Conservation (phyloP, 2,329 filamentous ascomycete genomes). For the Fusarium cyanostomum region DNA sequence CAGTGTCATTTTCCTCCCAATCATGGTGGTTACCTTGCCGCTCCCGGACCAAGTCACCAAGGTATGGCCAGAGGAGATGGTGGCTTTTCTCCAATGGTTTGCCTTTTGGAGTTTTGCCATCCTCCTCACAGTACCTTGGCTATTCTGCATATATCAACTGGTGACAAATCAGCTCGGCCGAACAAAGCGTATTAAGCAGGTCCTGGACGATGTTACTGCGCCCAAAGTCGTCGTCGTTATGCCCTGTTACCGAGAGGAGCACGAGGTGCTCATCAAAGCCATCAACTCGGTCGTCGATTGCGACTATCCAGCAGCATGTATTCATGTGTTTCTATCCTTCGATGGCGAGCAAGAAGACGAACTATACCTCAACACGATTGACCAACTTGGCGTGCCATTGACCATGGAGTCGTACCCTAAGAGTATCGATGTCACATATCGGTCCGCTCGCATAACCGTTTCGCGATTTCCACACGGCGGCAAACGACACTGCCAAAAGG, state of each 20-base stretch:
- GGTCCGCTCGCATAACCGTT: constrained; percentile 83
- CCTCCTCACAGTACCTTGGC: constrained; percentile 87
- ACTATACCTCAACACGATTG: constrained; percentile 85
- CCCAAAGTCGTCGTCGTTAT: constrained; percentile 97
- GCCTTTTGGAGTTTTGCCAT: constrained; percentile 93
- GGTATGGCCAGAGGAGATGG: constrained; percentile 76
- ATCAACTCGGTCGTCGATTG: constrained; percentile 92
- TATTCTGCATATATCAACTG: constrained; percentile 91
- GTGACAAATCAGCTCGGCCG: constrained; percentile 88
- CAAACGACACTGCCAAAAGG: constrained; percentile 93
- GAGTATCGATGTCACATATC: constrained; percentile 90
- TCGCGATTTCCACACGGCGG: constrained; percentile 94
- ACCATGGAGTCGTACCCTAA: constrained; percentile 81
- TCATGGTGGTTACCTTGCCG: constrained; percentile 93
- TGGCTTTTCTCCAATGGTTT: constrained; percentile 86
- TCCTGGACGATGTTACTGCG: constrained; percentile 84
- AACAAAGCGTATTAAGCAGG: constrained; percentile 81
- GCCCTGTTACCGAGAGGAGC: constrained; percentile 95
- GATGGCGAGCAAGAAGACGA: constrained; percentile 92
- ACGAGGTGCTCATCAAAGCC: constrained; percentile 83
- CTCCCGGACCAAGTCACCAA: constrained; percentile 76
- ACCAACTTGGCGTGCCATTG: constrained; percentile 82
- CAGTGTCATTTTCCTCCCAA: constrained; percentile 86
- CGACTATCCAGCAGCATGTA: constrained; percentile 90
- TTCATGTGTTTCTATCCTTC: constrained; percentile 95